Conservation (phyloP, 345 rosid genomes). For the Hibiscus trionum region DNA sequence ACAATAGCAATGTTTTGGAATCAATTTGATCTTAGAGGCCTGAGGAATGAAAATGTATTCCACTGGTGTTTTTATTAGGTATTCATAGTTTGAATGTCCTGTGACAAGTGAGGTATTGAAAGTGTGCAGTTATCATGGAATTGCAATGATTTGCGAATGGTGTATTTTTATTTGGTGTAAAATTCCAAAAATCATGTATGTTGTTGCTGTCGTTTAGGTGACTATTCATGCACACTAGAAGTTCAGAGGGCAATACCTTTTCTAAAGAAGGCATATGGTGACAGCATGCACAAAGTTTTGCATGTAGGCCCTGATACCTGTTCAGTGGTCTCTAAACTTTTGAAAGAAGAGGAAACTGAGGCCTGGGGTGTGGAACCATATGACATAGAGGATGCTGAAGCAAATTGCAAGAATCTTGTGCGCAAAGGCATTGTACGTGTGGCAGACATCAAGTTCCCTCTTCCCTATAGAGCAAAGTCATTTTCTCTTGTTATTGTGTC, state of each 20-base stretch:
- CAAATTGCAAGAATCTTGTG: slow-evolving; percentile 68
- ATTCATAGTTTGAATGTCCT: neutral
- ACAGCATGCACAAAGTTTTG: slow-evolving; percentile 82
- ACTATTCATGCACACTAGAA: slow-evolving; percentile 73
- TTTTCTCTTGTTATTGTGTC: slow-evolving; percentile 87
- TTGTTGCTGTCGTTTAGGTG: slow-evolving; percentile 32
- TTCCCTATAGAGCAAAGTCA: slow-evolving; percentile 80
- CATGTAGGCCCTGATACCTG: slow-evolving; percentile 96
- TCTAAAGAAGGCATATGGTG: slow-evolving; percentile 80
- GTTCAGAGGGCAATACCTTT: slow-evolving; percentile 73
- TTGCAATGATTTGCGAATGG: neutral
- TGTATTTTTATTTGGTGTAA: neutral
- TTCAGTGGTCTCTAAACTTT: slow-evolving; percentile 65
- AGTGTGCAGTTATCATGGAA: neutral
- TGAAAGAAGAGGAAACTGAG: slow-evolving; percentile 88
- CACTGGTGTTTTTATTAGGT: neutral
- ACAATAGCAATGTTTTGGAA: neutral
- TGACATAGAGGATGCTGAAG: slow-evolving; percentile 91
- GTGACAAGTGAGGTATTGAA: neutral
- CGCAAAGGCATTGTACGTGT: slow-evolving; percentile 84
- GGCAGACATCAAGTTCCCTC: slow-evolving; percentile 85
- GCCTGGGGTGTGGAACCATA: slow-evolving; percentile 99
- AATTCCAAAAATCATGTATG: neutral
- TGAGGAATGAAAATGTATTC: neutral
- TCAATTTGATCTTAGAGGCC: neutral